These are phyloP conservation scores for Diaporthe destruens DNA, from an alignment of 2,329 filamentous ascomycete species.

Conservation along the genomic window DNA sequence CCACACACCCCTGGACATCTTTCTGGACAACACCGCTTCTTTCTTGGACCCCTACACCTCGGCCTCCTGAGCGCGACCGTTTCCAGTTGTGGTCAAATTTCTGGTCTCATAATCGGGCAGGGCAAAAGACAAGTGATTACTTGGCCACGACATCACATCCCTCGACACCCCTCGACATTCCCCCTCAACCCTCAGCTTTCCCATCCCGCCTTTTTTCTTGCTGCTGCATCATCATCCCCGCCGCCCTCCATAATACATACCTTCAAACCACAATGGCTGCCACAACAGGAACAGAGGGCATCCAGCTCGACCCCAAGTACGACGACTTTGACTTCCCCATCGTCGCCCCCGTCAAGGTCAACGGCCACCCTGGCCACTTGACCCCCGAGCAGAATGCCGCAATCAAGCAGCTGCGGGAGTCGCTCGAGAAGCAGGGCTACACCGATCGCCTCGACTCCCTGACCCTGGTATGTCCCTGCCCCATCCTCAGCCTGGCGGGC, in stretches of 20 bases:
- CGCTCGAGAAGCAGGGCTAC: slow-evolving; percentile 87
- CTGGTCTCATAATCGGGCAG: slow-evolving; percentile 1
- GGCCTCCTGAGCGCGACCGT: slow-evolving; percentile 14
- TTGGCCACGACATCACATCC: slow-evolving; percentile 22
- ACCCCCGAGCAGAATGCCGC: slow-evolving; percentile 89
- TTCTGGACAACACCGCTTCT: slow-evolving; percentile 41
- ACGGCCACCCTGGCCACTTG: slow-evolving; percentile 90
- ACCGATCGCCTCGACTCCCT: slow-evolving; percentile 90
- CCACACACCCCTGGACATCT: slow-evolving; percentile 40
- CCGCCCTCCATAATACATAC: slow-evolving; percentile 4
- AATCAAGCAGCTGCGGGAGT: slow-evolving; percentile 84
- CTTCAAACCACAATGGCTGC: slow-evolving; percentile 45
- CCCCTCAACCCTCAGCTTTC: background rate
- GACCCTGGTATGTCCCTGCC: slow-evolving; percentile 77
- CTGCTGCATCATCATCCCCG: slow-evolving; percentile 9
- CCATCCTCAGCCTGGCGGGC: background rate
- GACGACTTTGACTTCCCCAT: slow-evolving; percentile 96
- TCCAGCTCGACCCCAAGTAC: slow-evolving; percentile 87
- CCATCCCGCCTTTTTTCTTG: slow-evolving; percentile 5
- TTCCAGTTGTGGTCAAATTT: slow-evolving; percentile 21
- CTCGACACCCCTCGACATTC: background rate
- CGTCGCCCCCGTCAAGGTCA: slow-evolving; percentile 75
- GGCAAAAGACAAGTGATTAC: slow-evolving; percentile 16
- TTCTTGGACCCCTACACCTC: slow-evolving; percentile 37
- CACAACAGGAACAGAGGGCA: slow-evolving; percentile 49